A percentile compares a stretch with the other conserved stretches of the same genome.
Evolutionary conservation across 2,329 filamentous ascomycete genomes (phyloP).

Genomic region (Magnaporthiopsis incrustans): DNA sequence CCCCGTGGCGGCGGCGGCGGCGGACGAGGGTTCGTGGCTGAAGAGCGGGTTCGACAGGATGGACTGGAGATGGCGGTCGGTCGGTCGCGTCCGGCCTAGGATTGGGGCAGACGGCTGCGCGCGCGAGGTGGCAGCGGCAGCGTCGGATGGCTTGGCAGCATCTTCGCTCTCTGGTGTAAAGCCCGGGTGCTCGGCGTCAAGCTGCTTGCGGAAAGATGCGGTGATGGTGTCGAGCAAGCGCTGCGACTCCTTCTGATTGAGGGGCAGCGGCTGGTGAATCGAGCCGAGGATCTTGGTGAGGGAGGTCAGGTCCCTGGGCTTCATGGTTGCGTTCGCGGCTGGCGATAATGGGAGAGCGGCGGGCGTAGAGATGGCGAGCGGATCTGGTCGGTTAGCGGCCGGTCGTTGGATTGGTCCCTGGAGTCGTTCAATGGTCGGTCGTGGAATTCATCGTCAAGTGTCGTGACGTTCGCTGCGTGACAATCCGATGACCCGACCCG

Average conservation of each 20-base stretch:
- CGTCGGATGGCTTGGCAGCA: neutral
- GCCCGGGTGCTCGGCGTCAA: conserved; percentile 40
- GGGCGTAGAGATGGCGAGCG: neutral
- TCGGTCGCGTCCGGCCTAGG: conserved; percentile 20
- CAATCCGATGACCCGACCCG: neutral
- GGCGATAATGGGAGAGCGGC: neutral
- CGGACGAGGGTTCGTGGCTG: conserved; percentile 21
- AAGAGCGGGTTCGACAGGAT: conserved; percentile 53
- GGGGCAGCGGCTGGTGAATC: conserved; percentile 44
- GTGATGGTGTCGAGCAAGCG: conserved; percentile 49
- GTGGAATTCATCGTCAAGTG: neutral
- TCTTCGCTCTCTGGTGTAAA: too few species aligned
- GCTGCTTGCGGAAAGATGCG: conserved; percentile 46
- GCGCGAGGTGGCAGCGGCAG: conserved; percentile 9
- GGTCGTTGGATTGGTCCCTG: neutral
- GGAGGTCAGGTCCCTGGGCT: conserved; percentile 27
- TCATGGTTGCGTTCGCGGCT: conserved; percentile 18
- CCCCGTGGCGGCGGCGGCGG: conserved; percentile 8
- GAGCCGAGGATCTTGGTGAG: conserved; percentile 33
- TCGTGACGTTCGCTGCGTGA: neutral
- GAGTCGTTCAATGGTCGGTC: neutral
- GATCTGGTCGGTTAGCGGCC: neutral
- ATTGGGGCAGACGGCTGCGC: conserved; percentile 5
- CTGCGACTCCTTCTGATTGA: conserved; percentile 42
- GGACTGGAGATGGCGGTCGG: conserved; percentile 44